Evolutionary conservation across 1,284 basidiomycete genomes (phyloP), one percentile per base, ranked within the genome.

Genomic region (Agroathelia rolfsii): DNA sequence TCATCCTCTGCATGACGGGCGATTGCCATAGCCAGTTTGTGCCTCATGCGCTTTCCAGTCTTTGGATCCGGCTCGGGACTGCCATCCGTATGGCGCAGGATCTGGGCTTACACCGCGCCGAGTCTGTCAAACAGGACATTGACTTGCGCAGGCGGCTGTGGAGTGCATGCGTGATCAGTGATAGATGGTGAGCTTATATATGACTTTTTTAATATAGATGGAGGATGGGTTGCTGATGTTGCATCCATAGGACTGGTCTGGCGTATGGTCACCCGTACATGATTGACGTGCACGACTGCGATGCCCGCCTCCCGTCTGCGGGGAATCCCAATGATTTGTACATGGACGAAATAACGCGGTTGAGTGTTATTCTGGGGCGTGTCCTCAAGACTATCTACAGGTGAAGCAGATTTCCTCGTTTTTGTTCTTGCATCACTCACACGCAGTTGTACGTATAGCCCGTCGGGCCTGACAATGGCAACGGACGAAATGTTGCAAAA

Each of bases 1-100:
- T 97, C 41, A 81, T 93, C 42, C 53, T 92, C 46, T 75, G 79
- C 50, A 77, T 88, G 76, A 75, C 75, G 34, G 76, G 74, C 28
- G 83, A 87, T 44, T 76, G 74, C 36, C 83, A 87, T 57, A 84
- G 81, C 24, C 78, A 76, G 46, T 82, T 73, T 51, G 79, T 85
- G 6, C 77, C 82, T 19, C 77, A 68, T 40, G 80, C 83, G 6
- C 54, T 86, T 30, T 84, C 80, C 4, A 79, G 78, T 15, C 55
- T 84, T 34, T 87, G 83, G 83, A 66, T 83, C 31, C 69, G 83
- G 28, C 59, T 83, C 22, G 83, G 83, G 23, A 66, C 71, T 14
- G 86, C 86, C 3, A 81, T 90, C 39, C 72, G 88, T 41, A 92
- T 93, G 89, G 92, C 89, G 2, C 90, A 96, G 59, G 89, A 94